Base-by-base conservation (phyloP, 345 rosid species). In the Dipteronia sinensis region DNA sequence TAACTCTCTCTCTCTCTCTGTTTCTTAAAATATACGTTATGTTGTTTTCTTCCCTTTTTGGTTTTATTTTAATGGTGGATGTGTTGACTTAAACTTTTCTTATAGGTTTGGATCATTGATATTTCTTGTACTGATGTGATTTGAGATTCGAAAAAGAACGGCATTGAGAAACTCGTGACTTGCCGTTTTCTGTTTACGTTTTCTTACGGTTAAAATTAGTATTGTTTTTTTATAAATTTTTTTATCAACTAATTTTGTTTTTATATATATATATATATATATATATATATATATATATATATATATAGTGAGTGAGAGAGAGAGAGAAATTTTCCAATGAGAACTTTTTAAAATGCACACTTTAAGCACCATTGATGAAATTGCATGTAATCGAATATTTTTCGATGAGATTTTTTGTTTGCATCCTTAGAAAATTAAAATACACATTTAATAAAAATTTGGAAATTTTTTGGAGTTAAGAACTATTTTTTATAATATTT, bases 81-180 rank as follows among this genome's bases (percentile, higher is more conserved):
- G 3, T 73, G 49, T 69, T 79, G 66, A 67, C 79, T 42, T 23
- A 0, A 0, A 59, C 55, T 70, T 42, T 63, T 44, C 12, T 27
- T 67, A 66, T 56, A 69, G 40, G 27, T 69, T 51, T 65, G 15
- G 15, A 13, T 67, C 19, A 19, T 46, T 17, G 17, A 42, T 63
- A 11, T n/a, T 46, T 64, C 6, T 27, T 46, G 9, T 29, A n/a
- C 11, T 67, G 17, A 27, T 53, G 56, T 27, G 40, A 59, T n/a
- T 3, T 7, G 20, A 49, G 40, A 15, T 74, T 46, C 42, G 53
- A 17, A 25, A 78, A 68, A 46, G 10, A 59, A 67, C 76, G 75
- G 7, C 83, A 82, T 79, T 84, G 81, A 69, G 46, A 9, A 42
- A 7, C 73, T 77, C 77, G 77, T 61, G 74, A 74, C 8, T 0